Evolutionary conservation across 768 basidiomycete species (phyloP), one percentile per base, ranked within the genome.

Genomic region (Pisolithus sp.): DNA sequence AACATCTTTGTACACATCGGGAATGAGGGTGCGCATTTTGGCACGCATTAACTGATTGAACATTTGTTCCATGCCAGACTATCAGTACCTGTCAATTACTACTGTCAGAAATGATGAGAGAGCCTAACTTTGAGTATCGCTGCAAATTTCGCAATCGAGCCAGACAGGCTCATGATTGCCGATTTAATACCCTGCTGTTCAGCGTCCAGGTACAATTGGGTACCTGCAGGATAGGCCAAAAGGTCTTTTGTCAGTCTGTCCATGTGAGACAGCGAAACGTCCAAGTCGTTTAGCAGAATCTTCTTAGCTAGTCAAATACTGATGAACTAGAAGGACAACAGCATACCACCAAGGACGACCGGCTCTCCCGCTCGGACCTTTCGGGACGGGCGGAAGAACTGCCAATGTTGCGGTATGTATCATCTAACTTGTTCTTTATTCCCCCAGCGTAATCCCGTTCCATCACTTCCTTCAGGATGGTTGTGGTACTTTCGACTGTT

Each of bases 11-110:
- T 95, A 96, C 7, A 93, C 80, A 54, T 98, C 96, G 5, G 81
- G 70, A 44, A 97, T 76, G 43, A 98, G 73, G 34, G 81, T 87
- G 23, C 96, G 83, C 45, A 99, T 68, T 53, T 83, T 85, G 0
- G 96, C 94, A 18, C 94, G 80, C 59, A 94, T 78, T 9, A 97
- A 75, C 63, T 98, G 95, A 60, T 93, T 97, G 75, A 98, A 97
- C 36, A 98, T 74, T 59, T 95, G 92, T 59, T 99, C 96, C 24
- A 96, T 73, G 15, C 94, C 91, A 3, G 79, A 73, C 91, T 93
- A 43, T 0, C 12, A 20, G 49, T 21, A 15, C 13, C 40, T 4
- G 21, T 64, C 13, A 57, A 52, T 41, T n/a, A 49, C 13, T 17
- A 41, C 30, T 23, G 47, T 36, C 17, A 18, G 28, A n/a, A 17